phyloP scores from a whole-genome alignment of 306 rosid genomes.

The Parietaria judaica region DNA sequence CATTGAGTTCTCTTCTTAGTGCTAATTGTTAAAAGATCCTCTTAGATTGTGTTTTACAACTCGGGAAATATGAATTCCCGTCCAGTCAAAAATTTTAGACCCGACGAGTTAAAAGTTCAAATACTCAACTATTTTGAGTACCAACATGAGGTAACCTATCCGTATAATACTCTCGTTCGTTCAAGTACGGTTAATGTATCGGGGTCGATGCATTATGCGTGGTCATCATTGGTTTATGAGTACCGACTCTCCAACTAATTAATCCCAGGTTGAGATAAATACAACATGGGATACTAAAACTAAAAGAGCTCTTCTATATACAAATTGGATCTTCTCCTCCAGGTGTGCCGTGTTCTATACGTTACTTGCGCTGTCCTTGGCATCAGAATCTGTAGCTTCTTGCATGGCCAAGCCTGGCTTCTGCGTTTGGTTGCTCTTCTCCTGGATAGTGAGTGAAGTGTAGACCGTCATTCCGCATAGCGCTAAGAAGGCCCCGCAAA shows the following conservation, averaged over 20 bases:
- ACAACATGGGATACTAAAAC: background rate
- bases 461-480: slow-evolving; percentile 47
- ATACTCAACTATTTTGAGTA: too few species aligned
- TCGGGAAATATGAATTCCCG: too few species aligned
- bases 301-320: background rate
- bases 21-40: too few species aligned
- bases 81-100: too few species aligned
- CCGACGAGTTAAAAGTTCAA: too few species aligned
- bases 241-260: background rate
- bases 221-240: background rate
- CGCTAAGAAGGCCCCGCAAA: slow-evolving; percentile 41
- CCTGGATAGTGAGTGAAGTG: slow-evolving; percentile 32
- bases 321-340: background rate
- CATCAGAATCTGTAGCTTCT: slow-evolving; percentile 17
- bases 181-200: too few species aligned
- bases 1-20: too few species aligned
- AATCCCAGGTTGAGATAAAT: background rate
- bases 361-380: slow-evolving; percentile 10
- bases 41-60: too few species aligned
- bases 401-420: slow-evolving; percentile 12
- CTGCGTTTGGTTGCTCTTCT: slow-evolving; percentile 19
- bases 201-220: too few species aligned
- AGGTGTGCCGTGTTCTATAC: slow-evolving; percentile 15
- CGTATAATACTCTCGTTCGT: too few species aligned
- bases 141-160: too few species aligned